phyloP scores from a whole-genome alignment of 2,329 filamentous ascomycete genomes.

The Neofusicoccum parvum region DNA sequence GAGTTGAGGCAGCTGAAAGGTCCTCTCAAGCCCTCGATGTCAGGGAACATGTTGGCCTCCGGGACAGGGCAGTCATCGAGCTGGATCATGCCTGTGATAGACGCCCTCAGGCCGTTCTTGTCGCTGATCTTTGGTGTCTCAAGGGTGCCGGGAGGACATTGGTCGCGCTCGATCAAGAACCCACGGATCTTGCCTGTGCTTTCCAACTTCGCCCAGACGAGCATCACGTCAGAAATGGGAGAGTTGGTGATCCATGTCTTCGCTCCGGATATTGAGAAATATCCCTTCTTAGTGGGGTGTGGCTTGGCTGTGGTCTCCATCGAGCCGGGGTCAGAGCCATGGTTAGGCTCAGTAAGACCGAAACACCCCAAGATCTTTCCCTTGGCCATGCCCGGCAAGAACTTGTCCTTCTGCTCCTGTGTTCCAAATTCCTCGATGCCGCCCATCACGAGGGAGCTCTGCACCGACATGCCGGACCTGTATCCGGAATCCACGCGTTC shows the following conservation, averaged over 20 bases:
- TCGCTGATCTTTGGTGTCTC: constrained; percentile 92
- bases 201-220: constrained; percentile 92
- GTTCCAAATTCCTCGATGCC: constrained; percentile 86
- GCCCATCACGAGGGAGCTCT: constrained; percentile 91
- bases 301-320: constrained; percentile 88
- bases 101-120: constrained; percentile 91
- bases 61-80: constrained; percentile 88
- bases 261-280: constrained; percentile 74
- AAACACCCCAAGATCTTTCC: constrained; percentile 84
- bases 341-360: constrained; percentile 88
- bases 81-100: constrained; percentile 97
- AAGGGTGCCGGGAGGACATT: constrained; percentile 84
- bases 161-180: constrained; percentile 82
- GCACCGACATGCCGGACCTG: constrained; percentile 89
- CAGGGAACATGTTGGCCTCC: constrained; percentile 89
- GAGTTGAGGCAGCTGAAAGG: constrained; percentile 95
- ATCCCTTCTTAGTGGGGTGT: constrained; percentile 81
- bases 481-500: constrained; percentile 92
- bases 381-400: constrained; percentile 77
- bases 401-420: constrained; percentile 84
- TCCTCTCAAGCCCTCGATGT: constrained; percentile 81
- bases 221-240: constrained; percentile 79
- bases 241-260: constrained; percentile 98
- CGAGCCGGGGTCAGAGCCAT: constrained; percentile 86
- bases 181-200: constrained; percentile 92